Evolutionary conservation across 2,329 filamentous ascomycete genomes (phyloP).

Genomic region (Clonostachys byssicola): DNA sequence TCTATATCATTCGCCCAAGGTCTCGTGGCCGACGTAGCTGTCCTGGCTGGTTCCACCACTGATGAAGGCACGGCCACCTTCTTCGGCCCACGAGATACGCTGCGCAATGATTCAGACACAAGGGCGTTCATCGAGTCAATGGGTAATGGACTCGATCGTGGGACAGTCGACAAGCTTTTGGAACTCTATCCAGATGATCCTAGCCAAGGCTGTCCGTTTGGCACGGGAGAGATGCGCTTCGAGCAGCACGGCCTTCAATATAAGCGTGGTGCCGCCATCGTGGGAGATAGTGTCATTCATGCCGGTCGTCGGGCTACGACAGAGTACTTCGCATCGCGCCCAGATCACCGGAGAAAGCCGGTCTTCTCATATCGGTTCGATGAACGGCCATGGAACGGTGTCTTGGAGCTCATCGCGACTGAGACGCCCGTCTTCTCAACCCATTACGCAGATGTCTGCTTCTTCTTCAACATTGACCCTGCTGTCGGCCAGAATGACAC

Average conservation of each 20-base stretch:
- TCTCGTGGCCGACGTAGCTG: background rate
- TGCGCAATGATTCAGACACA: background rate
- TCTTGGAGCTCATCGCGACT: background rate
- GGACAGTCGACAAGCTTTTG: background rate
- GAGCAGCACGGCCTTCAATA: background rate
- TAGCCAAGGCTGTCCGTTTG: conserved; percentile 30
- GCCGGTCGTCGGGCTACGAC: conserved; percentile 31
- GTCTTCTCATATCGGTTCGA: conserved; percentile 28
- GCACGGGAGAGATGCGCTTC: conserved; percentile 33
- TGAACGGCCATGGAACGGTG: background rate
- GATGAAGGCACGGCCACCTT: background rate
- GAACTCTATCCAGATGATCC: background rate
- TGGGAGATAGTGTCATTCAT: background rate
- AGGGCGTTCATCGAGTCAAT: background rate
- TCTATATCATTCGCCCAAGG: background rate
- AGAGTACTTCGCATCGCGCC: conserved; percentile 35
- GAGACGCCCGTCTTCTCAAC: conserved; percentile 5
- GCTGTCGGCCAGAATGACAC: background rate
- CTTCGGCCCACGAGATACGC: background rate
- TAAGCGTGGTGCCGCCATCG: conserved; percentile 6
- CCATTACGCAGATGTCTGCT: conserved; percentile 13
- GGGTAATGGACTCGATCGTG: background rate
- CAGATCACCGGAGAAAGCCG: conserved; percentile 14
- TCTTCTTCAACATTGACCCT: conserved; percentile 42
- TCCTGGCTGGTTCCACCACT: background rate